These are phyloP conservation scores for Mortierella sp. DNA, from an alignment of 371 early-diverging fungal species.

Conservation along the genomic window DNA sequence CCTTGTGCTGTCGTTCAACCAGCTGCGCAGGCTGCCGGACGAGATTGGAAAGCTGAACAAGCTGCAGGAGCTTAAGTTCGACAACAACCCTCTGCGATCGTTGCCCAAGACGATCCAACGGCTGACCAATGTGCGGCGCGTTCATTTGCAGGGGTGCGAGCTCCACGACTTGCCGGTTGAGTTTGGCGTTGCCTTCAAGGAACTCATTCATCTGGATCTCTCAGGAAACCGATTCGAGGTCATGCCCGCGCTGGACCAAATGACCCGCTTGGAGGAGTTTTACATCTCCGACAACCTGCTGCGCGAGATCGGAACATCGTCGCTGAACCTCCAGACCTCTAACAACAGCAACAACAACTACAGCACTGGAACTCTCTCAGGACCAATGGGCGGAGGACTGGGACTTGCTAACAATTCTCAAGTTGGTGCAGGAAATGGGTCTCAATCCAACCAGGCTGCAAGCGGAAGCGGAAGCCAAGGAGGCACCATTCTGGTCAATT, in stretches of 20 bases:
- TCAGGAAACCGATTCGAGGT: conserved; percentile 59
- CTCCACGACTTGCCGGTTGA: conserved; percentile 58
- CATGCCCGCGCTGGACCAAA: conserved; percentile 54
- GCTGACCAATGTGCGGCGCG: conserved; percentile 40
- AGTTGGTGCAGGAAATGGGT: background rate
- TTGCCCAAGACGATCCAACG: conserved; percentile 52
- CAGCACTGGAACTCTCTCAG: conserved; percentile 16
- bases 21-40: conserved; percentile 69
- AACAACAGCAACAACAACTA: conserved; percentile 19
- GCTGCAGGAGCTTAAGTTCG: conserved; percentile 65
- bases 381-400: conserved; percentile 14
- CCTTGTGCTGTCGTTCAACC: conserved; percentile 71
- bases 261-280: conserved; percentile 53
- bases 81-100: conserved; percentile 57
- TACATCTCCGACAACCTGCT: conserved; percentile 57
- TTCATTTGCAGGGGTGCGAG: conserved; percentile 58
- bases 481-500: background rate
- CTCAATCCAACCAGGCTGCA: background rate
- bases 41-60: conserved; percentile 72
- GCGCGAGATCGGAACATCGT: conserved; percentile 54
- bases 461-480: background rate
- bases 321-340: conserved; percentile 34
- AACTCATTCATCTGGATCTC: conserved; percentile 48
- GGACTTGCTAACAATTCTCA: conserved; percentile 1
- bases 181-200: conserved; percentile 55